Conservation (phyloP, 1,139 yeast genomes). For the Hemisphaericaspora xylanilytica region DNA sequence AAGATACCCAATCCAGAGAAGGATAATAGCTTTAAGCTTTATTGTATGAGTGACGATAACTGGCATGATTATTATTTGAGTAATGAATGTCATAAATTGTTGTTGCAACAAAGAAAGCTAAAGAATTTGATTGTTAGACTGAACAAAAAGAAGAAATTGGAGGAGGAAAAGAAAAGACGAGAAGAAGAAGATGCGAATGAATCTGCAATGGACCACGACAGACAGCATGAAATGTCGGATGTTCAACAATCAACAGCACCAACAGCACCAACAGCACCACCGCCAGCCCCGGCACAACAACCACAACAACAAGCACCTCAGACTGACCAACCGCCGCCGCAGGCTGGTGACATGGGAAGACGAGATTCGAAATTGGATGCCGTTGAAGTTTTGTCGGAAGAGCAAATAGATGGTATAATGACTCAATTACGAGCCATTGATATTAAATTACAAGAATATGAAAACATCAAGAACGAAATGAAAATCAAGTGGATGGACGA, state of each 20-base stretch:
- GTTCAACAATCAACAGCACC: too few species aligned
- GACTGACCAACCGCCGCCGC: neutral
- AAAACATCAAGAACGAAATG: constrained; percentile 34
- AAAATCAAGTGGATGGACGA: constrained; percentile 30
- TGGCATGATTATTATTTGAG: constrained; percentile 53
- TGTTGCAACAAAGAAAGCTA: constrained; percentile 45
- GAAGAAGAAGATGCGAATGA: constrained; percentile 1
- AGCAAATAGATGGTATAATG: constrained; percentile 32
- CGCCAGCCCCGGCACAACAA: neutral
- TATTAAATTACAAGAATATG: constrained; percentile 37
- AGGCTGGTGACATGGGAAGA: constrained; percentile 6
- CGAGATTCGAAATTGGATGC: constrained; percentile 8
- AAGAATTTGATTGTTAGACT: constrained; percentile 43
- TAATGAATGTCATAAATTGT: constrained; percentile 48
- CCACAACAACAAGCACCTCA: constrained; percentile 1
- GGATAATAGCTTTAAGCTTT: constrained; percentile 75
- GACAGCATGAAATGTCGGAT: neutral
- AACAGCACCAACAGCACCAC: neutral
- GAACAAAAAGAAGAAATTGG: constrained; percentile 40
- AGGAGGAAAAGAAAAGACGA: constrained; percentile 11
- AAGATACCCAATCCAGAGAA: constrained; percentile 79
- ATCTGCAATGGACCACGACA: neutral
- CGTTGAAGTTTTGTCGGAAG: constrained; percentile 34
- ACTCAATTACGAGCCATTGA: constrained; percentile 38
- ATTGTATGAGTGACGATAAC: constrained; percentile 54